Evolutionary conservation across 2,329 filamentous ascomycete genomes (phyloP).

Genomic region (Pseudogymnoascus destructans): DNA sequence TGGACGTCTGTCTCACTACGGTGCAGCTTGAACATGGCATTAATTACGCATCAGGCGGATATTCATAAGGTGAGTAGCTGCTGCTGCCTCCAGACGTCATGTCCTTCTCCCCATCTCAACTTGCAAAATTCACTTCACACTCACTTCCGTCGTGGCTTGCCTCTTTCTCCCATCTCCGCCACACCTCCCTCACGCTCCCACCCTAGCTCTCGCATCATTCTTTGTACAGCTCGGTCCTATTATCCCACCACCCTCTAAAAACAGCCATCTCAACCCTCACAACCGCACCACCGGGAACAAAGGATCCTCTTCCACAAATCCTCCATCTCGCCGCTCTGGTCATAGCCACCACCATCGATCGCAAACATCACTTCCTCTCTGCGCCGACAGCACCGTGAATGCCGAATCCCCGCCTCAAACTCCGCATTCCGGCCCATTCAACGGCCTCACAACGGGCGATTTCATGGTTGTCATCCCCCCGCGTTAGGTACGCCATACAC

Average conservation of each 20-base stretch:
- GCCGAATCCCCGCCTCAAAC: neutral
- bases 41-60: neutral
- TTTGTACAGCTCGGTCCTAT: neutral
- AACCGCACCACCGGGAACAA: neutral
- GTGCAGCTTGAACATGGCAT: neutral
- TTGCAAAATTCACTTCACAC: neutral
- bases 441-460: neutral
- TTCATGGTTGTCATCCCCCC: neutral
- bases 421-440: neutral
- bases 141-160: neutral
- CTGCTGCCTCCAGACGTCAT: neutral
- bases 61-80: conserved; percentile 3
- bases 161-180: neutral
- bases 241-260: neutral
- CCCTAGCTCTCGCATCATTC: neutral
- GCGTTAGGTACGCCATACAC: neutral
- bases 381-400: neutral
- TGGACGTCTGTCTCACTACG: neutral
- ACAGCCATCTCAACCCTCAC: conserved; percentile 4
- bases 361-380: neutral
- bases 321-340: neutral
- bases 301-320: neutral
- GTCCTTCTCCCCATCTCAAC: neutral
- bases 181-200: neutral
- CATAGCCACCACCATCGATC: neutral